Base-by-base conservation (phyloP, 495 filamentous ascomycete species). In the Penicillium flavigenum region DNA sequence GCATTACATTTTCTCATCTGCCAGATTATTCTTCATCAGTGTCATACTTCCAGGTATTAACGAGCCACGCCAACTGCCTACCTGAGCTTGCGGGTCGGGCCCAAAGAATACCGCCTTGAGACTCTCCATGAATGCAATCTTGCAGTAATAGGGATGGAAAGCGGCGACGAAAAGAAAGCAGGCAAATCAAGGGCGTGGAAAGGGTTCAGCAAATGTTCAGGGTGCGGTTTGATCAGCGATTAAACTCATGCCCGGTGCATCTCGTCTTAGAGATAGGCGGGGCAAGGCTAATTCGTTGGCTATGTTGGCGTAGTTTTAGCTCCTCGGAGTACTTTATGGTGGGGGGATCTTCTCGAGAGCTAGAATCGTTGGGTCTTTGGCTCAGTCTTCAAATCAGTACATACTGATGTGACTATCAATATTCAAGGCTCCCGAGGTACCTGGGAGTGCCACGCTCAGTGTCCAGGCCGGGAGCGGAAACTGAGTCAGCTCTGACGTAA, bases 1-100 rank as follows among this genome's bases (percentile, higher is more conserved):
- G 82, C 73, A 76, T 97, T 97, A 71, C 94, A 98, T 88, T 97
- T 97, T 57, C 93, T 86, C 79, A 92, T 88, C 93, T 96, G 57
- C 26, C 10, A 7, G n/a, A 50, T 12, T 9, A 44, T 36, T 55
- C 48, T 36, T 32, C 17, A 24, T 57, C 29, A 52, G 57, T 44
- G 39, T 32, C 42, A 34, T 51, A 19, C 29, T 36, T 17, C 16
- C 36, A 42, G 27, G 14, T 0, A 54, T 36, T 14, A n/a, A 34
- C 19, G 27, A 29, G 31, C 22, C 32, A 19, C 22, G 17, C 16
- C 8, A 39, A 24, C 39, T 26, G 57, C 71, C 47, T 75, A 95
- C 93, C 80, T 98, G 94, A 34, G 83, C 87, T 71, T 93, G 86
- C 44, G 94, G 95, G 72, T 94, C 91, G 22, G 95, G 94, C 70